These are phyloP conservation scores for Penicillium paradoxum DNA, from an alignment of 495 filamentous ascomycete species.

Conservation along the genomic window DNA sequence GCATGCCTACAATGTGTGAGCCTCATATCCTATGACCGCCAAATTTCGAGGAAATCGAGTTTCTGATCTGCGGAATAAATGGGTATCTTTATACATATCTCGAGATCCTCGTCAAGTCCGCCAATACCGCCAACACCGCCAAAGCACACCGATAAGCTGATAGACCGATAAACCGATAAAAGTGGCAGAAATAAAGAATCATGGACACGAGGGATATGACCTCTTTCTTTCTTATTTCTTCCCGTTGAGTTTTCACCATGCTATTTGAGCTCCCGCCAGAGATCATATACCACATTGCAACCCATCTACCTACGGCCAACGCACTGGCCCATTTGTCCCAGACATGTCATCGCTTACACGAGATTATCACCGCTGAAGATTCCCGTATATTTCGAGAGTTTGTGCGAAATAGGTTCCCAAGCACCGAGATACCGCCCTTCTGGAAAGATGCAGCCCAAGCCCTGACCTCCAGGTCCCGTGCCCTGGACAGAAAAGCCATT, in stretches of 20 bases:
- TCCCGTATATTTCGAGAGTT: constrained; percentile 51
- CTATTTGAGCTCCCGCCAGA: constrained; percentile 57
- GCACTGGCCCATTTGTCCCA: constrained; percentile 43
- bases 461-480: constrained; percentile 54
- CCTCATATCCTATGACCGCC: too few relatives aligned
- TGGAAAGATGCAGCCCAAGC: constrained; percentile 52
- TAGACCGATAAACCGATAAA: background rate
- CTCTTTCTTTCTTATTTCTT: background rate
- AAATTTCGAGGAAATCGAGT: too few relatives aligned
- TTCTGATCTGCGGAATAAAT: background rate
- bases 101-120: too few relatives aligned
- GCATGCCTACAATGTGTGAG: background rate
- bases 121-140: background rate
- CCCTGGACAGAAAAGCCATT: constrained; percentile 56
- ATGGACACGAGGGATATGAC: background rate
- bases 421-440: constrained; percentile 34
- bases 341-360: constrained; percentile 47
- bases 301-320: constrained; percentile 49
- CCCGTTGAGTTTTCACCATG: constrained; percentile 19
- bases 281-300: constrained; percentile 53
- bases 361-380: constrained; percentile 49
- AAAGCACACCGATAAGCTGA: background rate
- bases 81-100: too few relatives aligned
- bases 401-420: constrained; percentile 49
- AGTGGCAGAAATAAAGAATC: background rate